A percentile compares a stretch with the other conserved stretches of the same genome.
Evolutionary conservation across 1,139 yeast species (phyloP).

Genomic region (Saccharomycopsis crataegensis): DNA sequence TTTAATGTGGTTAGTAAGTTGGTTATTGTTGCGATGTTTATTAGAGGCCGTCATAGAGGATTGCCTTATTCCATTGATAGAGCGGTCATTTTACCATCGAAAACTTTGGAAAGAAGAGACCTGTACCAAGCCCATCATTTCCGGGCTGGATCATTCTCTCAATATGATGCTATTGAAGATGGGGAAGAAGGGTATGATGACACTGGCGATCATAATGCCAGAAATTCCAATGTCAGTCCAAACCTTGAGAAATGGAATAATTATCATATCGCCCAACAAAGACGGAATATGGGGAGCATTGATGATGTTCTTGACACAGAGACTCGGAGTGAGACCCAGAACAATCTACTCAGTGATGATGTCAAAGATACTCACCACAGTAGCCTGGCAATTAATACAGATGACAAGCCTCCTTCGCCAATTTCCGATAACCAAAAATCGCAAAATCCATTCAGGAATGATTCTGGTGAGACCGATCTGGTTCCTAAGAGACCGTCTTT

Average conservation of each 20-base stretch:
- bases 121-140: constrained; percentile 47
- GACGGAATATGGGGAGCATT: not conserved
- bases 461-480: too few relatives aligned
- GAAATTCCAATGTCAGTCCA: constrained; percentile 1
- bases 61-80: constrained; percentile 89
- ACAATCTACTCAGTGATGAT: too few relatives aligned
- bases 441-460: too few relatives aligned
- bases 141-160: not conserved
- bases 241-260: constrained; percentile 9
- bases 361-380: too few relatives aligned
- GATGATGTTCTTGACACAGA: not conserved
- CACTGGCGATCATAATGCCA: not conserved
- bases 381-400: too few relatives aligned
- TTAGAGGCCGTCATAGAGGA: constrained; percentile 96
- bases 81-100: constrained; percentile 83
- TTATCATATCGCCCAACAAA: not conserved
- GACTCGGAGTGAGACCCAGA: not conserved
- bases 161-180: not conserved
- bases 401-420: not conserved
- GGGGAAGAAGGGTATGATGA: not conserved
- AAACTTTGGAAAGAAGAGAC: constrained; percentile 62
- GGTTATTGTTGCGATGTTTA: constrained; percentile 80
- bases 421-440: not conserved
- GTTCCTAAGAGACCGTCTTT: too few relatives aligned
- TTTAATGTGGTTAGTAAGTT: constrained; percentile 71